Base-by-base conservation (phyloP, 1,139 yeast species). In the Geotrichum siamense region DNA sequence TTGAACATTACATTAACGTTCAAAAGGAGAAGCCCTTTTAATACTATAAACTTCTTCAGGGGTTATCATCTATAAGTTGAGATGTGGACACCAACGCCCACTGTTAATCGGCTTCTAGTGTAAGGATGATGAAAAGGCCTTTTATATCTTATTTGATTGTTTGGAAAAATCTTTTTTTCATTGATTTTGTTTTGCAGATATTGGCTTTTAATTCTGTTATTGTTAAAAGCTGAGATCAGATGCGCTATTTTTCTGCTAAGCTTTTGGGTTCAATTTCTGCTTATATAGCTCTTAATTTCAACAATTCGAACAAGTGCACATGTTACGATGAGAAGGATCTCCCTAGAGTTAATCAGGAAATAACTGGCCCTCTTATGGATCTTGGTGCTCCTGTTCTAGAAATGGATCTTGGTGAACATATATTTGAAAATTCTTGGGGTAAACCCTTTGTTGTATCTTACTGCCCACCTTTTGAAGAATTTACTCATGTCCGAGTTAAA, bases 351-450 rank as follows among this genome's bases (percentile, higher is more conserved):
- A 40, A 33, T 21, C 38, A 41, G n/a, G 39, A 41, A 20, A 22
- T 47, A n/a, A 25, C 40, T 15, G 49, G 49, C n/a, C 47, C 49
- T 13, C 34, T 36, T 15, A 20, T 17, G 31, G 38, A 40, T 20
- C 38, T 43, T 17, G 49, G 49, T 9, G 28, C 20, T n/a, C 38
- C 47, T 5, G 47, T 47, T 16, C 25, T n/a, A 15, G 28, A 30
- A 12, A 34, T 41, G n/a, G 43, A 33, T 8, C 21, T 47, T 28
- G 41, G 39, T 15, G 43, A 43, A 30, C 41, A 47, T 41, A 45
- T 43, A 16, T 81, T 80, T 60, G 82, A 69, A 1, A 68, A 74
- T 57, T 74, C 81, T 0, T 79, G 78, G 72, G 83, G 82, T 15
- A 55, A 60, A 13, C 83, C 84, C 0, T 71, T 65, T 29, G 58